phyloP scores from a whole-genome alignment of 345 rosid genomes.

The Brassica juncea region DNA sequence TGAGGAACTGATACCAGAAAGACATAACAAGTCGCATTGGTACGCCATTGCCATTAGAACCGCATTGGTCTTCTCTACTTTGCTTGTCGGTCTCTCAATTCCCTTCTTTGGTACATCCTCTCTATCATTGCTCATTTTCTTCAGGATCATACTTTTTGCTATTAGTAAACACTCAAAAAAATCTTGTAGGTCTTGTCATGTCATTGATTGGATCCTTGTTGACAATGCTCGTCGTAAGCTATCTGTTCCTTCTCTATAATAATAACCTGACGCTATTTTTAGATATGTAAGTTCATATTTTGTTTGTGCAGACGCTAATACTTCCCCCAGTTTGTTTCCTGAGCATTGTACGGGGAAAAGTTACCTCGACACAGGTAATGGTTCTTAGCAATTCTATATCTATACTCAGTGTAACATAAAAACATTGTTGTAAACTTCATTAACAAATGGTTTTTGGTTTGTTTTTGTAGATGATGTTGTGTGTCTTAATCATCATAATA shows the following conservation, averaged over 20 bases:
- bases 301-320: slow-evolving; percentile 66
- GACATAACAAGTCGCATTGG: slow-evolving; percentile 58
- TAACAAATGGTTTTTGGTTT: slow-evolving; percentile 4
- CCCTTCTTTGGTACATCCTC: slow-evolving; percentile 79
- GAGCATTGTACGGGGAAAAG: slow-evolving; percentile 66
- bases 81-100: slow-evolving; percentile 69
- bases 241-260: not conserved
- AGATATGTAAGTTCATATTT: not conserved
- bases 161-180: not conserved
- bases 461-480: slow-evolving; percentile 49
- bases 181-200: slow-evolving; percentile 76
- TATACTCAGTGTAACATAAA: not conserved
- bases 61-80: slow-evolving; percentile 75
- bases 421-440: not conserved
- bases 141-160: not conserved
- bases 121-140: slow-evolving; percentile 8
- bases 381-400: not conserved
- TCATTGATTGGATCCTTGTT: slow-evolving; percentile 91
- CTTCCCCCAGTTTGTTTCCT: slow-evolving; percentile 88
- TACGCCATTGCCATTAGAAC: slow-evolving; percentile 74
- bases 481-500: slow-evolving; percentile 59
- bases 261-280: not conserved
- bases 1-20: slow-evolving; percentile 86
- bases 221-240: slow-evolving; percentile 91
- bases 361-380: slow-evolving; percentile 57